Evolutionary conservation across 495 filamentous ascomycete genomes (phyloP).

Genomic region (Pyrenula massariospora): DNA sequence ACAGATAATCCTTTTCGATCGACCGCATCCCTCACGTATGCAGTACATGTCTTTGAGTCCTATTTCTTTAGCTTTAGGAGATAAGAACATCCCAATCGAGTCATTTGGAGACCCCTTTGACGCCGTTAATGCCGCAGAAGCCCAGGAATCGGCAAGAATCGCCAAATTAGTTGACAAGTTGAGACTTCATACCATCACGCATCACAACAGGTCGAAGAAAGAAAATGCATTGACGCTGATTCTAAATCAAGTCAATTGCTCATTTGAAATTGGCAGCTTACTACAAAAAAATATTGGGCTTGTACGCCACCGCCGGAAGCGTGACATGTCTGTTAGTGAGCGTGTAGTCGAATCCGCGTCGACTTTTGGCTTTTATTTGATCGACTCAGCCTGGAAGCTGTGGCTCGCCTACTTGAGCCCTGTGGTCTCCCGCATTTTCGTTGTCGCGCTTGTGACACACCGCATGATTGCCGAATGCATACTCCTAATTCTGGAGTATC

Average conservation of each 20-base stretch:
- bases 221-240: conserved; percentile 71
- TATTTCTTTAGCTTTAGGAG: conserved; percentile 77
- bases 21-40: conserved; percentile 79
- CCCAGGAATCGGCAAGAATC: conserved; percentile 51
- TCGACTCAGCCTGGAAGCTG: conserved; percentile 55
- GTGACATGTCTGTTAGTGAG: conserved; percentile 86
- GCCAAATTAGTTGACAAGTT: conserved; percentile 72
- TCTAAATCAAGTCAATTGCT: conserved; percentile 92
- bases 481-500: conserved; percentile 76
- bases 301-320: conserved; percentile 66
- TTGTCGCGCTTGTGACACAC: conserved; percentile 69
- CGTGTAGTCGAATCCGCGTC: conserved; percentile 88
- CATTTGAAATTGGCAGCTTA: conserved; percentile 72
- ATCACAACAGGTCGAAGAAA: conserved; percentile 64
- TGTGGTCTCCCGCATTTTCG: conserved; percentile 57
- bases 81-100: conserved; percentile 40
- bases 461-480: conserved; percentile 71
- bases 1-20: conserved; percentile 81
- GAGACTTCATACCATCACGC: conserved; percentile 72
- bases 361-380: conserved; percentile 51
- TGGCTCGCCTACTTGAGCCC: conserved; percentile 65
- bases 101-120: conserved; percentile 14
- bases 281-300: conserved; percentile 79
- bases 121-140: conserved; percentile 34
- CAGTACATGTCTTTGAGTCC: conserved; percentile 90